A percentile compares a stretch with the other conserved stretches of the same genome.
Conservation (phyloP, 805 yeast genomes). For the Barnettozyma wickerhamii region DNA sequence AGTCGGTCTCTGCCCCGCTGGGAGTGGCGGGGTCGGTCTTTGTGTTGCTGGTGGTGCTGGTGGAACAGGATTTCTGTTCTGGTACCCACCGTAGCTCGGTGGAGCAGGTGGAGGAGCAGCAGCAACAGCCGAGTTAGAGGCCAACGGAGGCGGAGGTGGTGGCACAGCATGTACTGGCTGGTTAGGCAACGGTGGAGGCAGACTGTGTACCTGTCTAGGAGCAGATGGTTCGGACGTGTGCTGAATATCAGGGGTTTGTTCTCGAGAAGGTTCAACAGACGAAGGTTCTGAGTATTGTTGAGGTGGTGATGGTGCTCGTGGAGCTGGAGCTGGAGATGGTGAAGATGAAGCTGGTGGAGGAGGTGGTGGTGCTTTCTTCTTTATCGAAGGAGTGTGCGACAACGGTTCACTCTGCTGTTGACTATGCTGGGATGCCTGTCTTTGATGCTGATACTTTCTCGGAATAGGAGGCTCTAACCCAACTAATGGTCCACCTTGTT, state of each 20-base stretch:
- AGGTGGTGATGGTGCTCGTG: slow-evolving; percentile 29
- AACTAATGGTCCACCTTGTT: slow-evolving; percentile 75
- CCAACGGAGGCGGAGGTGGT: slow-evolving; percentile 27
- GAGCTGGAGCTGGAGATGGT: slow-evolving; percentile 26
- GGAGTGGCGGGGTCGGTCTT: slow-evolving; percentile 22
- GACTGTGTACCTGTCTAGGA: slow-evolving; percentile 14
- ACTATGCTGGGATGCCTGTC: not conserved
- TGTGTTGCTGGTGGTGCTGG: slow-evolving; percentile 24
- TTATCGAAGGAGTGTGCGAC: slow-evolving; percentile 23
- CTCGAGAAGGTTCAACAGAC: slow-evolving; percentile 13
- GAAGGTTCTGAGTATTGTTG: slow-evolving; percentile 1
- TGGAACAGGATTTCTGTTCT: slow-evolving; percentile 6
- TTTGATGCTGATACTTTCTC: slow-evolving; percentile 41
- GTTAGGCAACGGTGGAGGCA: slow-evolving; percentile 26
- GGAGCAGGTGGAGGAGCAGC: slow-evolving; percentile 24
- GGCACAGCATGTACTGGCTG: slow-evolving; percentile 19
- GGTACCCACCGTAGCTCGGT: slow-evolving; percentile 6
- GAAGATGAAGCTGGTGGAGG: slow-evolving; percentile 33
- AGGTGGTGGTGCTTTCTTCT: slow-evolving; percentile 39
- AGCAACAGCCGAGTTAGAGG: slow-evolving; percentile 6
- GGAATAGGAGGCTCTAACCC: slow-evolving; percentile 86
- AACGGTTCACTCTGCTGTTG: slow-evolving; percentile 26
- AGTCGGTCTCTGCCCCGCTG: slow-evolving; percentile 10
- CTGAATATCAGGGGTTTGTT: not conserved
- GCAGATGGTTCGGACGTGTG: not conserved